Base-by-base conservation (phyloP, 2,329 filamentous ascomycete genomes). In the Fusarium papillatum region DNA sequence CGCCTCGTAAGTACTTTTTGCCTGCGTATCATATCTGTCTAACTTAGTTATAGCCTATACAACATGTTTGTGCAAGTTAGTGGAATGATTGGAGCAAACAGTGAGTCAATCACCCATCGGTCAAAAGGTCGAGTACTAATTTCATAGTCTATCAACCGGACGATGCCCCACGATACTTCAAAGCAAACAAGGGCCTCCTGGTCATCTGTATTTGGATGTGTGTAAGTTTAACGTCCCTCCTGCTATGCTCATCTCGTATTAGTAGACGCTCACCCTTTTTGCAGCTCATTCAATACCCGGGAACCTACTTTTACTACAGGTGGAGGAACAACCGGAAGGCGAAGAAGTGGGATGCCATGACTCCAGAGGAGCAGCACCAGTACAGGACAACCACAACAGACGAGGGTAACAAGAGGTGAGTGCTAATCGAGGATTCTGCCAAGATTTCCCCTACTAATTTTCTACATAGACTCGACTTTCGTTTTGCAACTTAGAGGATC, bases 301-400 rank as follows among this genome's bases (percentile, higher is more conserved):
- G 73, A 2, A 84, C 83, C 7, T 84, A 82, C 67, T 82, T 82
- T 24, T 86, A 85, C 71, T 86, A 85, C 50, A 76, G 79, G 14
- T 83, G 83, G 80, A 80, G 84, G 34, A 86, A 86, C 68, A 79
- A 78, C 14, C 77, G 78, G 39, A 84, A 84, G 64, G 82, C 82
- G 24, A 83, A 81, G 71, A 81, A 74, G 62, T 86, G 85, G 85
- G 82, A 85, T 46, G 76, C 78, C 3, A 82, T 86, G 81, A 84
- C 81, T 6, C 76, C 80, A 1, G 84, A 87, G 64, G 81, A 88
- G 72, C 85, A 85, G 62, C 80, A 83, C 11, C 68, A 81, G 1
- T 89, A 88, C 72, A 79, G 86, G 9, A 82, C 79, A n/a, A 87
- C 83, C 1, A 88, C 86, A 0, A 84, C 80, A 3, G 85, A 88